Percentiles rank a stretch among this genome's conserved stretches.
These are phyloP conservation scores for Mycosphaerella arachidis DNA, from an alignment of 2,329 filamentous ascomycete genomes.

Conservation along the genomic window DNA sequence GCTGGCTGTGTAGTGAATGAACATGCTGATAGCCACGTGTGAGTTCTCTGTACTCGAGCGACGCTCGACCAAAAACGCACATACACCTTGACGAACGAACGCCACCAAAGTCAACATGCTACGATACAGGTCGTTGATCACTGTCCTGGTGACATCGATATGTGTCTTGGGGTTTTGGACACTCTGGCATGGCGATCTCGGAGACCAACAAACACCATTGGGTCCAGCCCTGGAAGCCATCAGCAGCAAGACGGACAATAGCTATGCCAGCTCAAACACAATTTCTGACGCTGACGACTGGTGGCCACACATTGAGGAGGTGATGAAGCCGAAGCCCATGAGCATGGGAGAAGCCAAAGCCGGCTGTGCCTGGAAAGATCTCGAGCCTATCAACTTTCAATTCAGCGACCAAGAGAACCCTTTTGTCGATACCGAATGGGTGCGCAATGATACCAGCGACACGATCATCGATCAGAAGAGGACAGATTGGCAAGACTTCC, in stretches of 20 bases:
- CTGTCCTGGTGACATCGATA: neutral
- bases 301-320: slow-evolving; percentile 1
- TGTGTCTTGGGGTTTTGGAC: neutral
- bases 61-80: neutral
- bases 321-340: neutral
- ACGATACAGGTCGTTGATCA: neutral
- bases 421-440: neutral
- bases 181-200: neutral
- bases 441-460: neutral
- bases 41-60: neutral
- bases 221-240: neutral
- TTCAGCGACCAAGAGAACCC: neutral
- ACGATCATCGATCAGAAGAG: neutral
- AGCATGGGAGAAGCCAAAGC: slow-evolving; percentile 6
- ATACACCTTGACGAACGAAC: neutral
- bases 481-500: neutral
- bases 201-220: neutral
- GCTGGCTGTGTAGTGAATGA: neutral
- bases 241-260: neutral
- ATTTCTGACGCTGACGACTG: neutral
- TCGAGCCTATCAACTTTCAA: slow-evolving; percentile 3
- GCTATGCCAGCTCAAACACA: neutral
- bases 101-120: neutral
- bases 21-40: neutral
- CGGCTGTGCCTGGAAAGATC: neutral